These are phyloP conservation scores for Fomitiporia mediterranea DNA, from an alignment of 1,284 basidiomycete genomes.

Conservation along the genomic window DNA sequence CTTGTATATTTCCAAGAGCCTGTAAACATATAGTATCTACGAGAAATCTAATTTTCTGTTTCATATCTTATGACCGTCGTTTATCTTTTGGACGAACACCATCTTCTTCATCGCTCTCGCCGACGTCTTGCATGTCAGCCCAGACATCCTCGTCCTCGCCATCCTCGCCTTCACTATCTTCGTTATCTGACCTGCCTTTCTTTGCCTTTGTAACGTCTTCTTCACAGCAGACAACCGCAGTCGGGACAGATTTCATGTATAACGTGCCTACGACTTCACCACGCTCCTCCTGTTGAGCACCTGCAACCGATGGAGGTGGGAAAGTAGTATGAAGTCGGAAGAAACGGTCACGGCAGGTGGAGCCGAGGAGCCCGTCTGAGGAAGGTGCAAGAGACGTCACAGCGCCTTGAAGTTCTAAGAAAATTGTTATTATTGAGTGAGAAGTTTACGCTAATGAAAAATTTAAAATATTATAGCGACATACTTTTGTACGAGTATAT, in stretches of 20 bases:
- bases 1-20: background rate
- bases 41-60: background rate
- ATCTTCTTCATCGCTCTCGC: constrained; percentile 29
- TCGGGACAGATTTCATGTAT: constrained; percentile 66
- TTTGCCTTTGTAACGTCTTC: constrained; percentile 22
- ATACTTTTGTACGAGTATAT: constrained; percentile 71
- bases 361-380: constrained; percentile 45
- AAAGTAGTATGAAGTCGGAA: constrained; percentile 69
- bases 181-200: background rate
- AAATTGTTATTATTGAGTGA: background rate
- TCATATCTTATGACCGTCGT: background rate
- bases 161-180: constrained; percentile 22
- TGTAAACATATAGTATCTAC: background rate
- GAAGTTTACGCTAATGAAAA: constrained; percentile 12
- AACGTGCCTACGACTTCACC: constrained; percentile 64
- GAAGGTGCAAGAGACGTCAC: constrained; percentile 58
- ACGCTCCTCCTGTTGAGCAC: constrained; percentile 54
- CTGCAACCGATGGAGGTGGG: constrained; percentile 46
- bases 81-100: background rate
- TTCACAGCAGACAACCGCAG: constrained; percentile 54
- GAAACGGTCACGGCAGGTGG: constrained; percentile 63
- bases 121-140: constrained; percentile 28
- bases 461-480: constrained; percentile 6
- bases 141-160: constrained; percentile 43
- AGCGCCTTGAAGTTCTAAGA: constrained; percentile 61